These are phyloP conservation scores for Pueraria montana DNA, from an alignment of 306 rosid genomes.

Conservation along the genomic window DNA sequence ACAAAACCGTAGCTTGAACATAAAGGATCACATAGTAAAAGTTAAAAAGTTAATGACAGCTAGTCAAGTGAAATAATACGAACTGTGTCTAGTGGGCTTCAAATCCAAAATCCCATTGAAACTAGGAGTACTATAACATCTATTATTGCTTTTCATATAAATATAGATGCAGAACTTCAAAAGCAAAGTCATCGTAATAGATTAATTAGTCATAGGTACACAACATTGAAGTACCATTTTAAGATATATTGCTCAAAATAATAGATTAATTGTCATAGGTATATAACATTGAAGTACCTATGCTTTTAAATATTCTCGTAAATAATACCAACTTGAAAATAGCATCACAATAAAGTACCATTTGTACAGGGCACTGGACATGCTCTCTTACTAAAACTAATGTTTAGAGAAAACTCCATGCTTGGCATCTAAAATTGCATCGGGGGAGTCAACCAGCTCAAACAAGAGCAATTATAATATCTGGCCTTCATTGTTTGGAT, in stretches of 20 bases:
- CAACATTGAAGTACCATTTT: too few relatives aligned
- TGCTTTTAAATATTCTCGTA: background rate
- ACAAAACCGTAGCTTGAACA: background rate
- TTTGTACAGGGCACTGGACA: conserved; percentile 10
- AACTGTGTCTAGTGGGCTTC: background rate
- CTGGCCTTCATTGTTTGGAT: background rate
- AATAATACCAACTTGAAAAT: background rate
- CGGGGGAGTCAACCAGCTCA: background rate
- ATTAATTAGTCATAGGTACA: too few relatives aligned
- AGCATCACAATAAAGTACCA: conserved; percentile 8
- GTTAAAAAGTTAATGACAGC: background rate
- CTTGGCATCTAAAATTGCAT: background rate
- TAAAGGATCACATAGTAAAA: background rate
- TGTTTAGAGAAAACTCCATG: conserved; percentile 1
- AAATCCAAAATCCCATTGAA: conserved; percentile 11
- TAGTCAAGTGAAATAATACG: background rate
- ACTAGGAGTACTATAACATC: conserved; percentile 10
- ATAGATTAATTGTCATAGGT: background rate
- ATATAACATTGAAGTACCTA: conserved; percentile 10
- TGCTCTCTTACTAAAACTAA: background rate
- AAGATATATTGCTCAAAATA: too few relatives aligned
- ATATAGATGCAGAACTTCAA: conserved; percentile 1
- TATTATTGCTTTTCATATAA: background rate
- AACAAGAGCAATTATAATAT: background rate
- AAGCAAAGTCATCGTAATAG: background rate